Conservation (phyloP, 805 yeast species). For the Yarrowia keelungensis region DNA sequence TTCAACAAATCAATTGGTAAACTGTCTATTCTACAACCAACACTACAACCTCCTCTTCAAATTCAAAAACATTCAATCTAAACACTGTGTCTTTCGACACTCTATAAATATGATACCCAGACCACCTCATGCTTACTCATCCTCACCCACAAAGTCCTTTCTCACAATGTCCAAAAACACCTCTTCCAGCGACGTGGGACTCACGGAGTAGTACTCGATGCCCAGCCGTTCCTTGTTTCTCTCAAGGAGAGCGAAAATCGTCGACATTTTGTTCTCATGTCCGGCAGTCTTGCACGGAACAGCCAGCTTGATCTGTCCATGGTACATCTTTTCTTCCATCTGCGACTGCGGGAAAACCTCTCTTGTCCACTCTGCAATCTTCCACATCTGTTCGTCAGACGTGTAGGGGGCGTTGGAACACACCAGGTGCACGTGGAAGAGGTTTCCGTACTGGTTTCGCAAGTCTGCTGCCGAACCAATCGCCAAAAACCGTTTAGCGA, state of each 20-base stretch:
- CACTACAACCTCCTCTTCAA: too few species aligned
- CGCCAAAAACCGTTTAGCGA: constrained; percentile 48
- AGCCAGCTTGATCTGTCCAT: constrained; percentile 49
- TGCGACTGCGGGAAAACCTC: constrained; percentile 45
- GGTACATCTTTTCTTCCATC: constrained; percentile 48
- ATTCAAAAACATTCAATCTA: too few species aligned
- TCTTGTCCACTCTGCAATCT: constrained; percentile 45
- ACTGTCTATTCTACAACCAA: too few species aligned
- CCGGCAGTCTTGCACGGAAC: constrained; percentile 43
- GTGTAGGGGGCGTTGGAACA: constrained; percentile 47
- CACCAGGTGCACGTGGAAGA: constrained; percentile 48
- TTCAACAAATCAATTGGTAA: too few species aligned
- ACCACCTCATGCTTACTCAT: not conserved
- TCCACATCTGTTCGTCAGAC: constrained; percentile 45
- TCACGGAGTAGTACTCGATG: constrained; percentile 48
- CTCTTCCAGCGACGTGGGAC: constrained; percentile 49
- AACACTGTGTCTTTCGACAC: not conserved
- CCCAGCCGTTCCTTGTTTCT: constrained; percentile 41
- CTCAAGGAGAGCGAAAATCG: constrained; percentile 43
- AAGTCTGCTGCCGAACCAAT: constrained; percentile 48
- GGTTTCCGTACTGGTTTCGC: constrained; percentile 47
- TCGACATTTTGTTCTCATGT: constrained; percentile 40
- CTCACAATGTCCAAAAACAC: constrained; percentile 49
- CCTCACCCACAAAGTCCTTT: constrained; percentile 36
- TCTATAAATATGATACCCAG: not conserved